A percentile compares a stretch with the other conserved stretches of the same genome.
phyloP scores from a whole-genome alignment of 2,329 filamentous ascomycete species.

The Phialophora macrospora region DNA sequence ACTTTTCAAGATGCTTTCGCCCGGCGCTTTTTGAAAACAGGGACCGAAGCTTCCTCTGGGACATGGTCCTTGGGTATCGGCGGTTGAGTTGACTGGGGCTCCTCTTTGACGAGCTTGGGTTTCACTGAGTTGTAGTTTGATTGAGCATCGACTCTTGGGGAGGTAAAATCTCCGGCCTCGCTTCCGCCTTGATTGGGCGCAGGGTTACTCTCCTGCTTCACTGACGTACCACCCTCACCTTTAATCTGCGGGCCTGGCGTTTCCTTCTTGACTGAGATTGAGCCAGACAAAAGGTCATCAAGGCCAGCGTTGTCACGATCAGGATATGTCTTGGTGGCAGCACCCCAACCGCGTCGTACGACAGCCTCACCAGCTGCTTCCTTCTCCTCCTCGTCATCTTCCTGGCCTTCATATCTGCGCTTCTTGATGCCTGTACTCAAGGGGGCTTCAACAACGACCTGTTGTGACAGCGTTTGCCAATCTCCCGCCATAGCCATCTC shows the following conservation, averaged over 20 bases:
- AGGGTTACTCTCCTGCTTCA: slow-evolving; percentile 28
- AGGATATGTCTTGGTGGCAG: slow-evolving; percentile 49
- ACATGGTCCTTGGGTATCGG: slow-evolving; percentile 17
- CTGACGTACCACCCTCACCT: slow-evolving; percentile 9
- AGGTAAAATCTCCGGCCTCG: slow-evolving; percentile 1
- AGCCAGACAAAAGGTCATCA: slow-evolving; percentile 51
- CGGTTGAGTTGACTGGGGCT: slow-evolving; percentile 26
- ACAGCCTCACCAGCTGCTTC: slow-evolving; percentile 46
- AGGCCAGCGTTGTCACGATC: slow-evolving; percentile 46
- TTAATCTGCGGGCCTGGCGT: slow-evolving; percentile 34
- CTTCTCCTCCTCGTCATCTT: slow-evolving; percentile 49
- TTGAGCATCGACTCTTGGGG: slow-evolving; percentile 10
- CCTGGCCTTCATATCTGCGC: slow-evolving; percentile 51
- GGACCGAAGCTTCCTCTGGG: slow-evolving; percentile 37
- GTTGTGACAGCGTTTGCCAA: slow-evolving; percentile 73
- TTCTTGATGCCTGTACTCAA: slow-evolving; percentile 53
- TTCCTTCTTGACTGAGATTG: slow-evolving; percentile 47
- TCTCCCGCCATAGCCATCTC: slow-evolving; percentile 89
- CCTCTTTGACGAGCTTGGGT: slow-evolving; percentile 41
- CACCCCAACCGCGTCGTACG: slow-evolving; percentile 52
- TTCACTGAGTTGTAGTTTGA: neutral
- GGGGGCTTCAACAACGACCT: slow-evolving; percentile 46
- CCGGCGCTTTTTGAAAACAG: slow-evolving; percentile 58
- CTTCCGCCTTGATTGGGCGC: slow-evolving; percentile 19
- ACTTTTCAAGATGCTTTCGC: slow-evolving; percentile 49